phyloP scores from a whole-genome alignment of 2,329 filamentous ascomycete species.

The Fusarium compactum region DNA sequence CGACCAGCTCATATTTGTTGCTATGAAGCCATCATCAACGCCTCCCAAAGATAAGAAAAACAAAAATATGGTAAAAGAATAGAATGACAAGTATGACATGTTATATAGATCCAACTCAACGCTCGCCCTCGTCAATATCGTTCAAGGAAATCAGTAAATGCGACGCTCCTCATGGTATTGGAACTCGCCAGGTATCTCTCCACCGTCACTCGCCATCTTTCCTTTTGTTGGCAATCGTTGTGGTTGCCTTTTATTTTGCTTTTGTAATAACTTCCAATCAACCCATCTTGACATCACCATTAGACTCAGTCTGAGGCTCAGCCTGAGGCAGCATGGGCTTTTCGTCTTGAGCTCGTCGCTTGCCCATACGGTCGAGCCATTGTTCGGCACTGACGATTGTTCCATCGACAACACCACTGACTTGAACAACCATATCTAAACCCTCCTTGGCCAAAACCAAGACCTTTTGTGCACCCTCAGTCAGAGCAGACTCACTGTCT shows the following conservation, averaged over 20 bases:
- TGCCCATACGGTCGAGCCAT: slow-evolving; percentile 85
- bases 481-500: slow-evolving; percentile 54
- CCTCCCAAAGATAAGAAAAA: slow-evolving; percentile 20
- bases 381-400: slow-evolving; percentile 91
- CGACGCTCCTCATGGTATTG: slow-evolving; percentile 18
- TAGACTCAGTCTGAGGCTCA: slow-evolving; percentile 31
- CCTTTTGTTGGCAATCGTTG: slow-evolving; percentile 16
- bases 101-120: slow-evolving; percentile 15
- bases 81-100: neutral
- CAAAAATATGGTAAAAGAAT: neutral
- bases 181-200: slow-evolving; percentile 22
- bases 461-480: slow-evolving; percentile 78
- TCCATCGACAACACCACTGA: slow-evolving; percentile 87
- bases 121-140: slow-evolving; percentile 8
- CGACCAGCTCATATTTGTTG: slow-evolving; percentile 29
- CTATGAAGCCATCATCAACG: slow-evolving; percentile 35
- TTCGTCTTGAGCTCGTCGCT: slow-evolving; percentile 47
- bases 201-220: neutral
- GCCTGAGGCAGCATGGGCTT: slow-evolving; percentile 44
- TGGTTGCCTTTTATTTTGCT: slow-evolving; percentile 18
- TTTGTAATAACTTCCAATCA: slow-evolving; percentile 20
- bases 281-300: slow-evolving; percentile 49
- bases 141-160: slow-evolving; percentile 12
- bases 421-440: slow-evolving; percentile 93
- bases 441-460: slow-evolving; percentile 90